A percentile compares a stretch with the other conserved stretches of the same genome.
Conservation (phyloP, 768 basidiomycete genomes). For the Lentinula boryana region DNA sequence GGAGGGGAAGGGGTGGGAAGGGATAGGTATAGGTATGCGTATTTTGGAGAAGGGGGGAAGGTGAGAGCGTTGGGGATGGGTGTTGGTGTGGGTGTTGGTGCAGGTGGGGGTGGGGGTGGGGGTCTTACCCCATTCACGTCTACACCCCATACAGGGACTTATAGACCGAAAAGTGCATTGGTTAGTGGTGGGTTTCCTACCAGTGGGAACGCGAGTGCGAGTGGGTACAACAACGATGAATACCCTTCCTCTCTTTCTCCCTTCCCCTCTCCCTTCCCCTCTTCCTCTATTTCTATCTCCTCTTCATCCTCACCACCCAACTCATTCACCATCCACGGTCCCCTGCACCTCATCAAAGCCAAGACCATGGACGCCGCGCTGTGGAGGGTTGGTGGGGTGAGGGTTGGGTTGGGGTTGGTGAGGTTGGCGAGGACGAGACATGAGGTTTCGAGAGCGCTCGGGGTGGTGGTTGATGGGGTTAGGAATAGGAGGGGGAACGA, state of each 20-base stretch:
- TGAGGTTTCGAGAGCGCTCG: slow-evolving; percentile 67
- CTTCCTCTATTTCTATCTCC: too few species aligned
- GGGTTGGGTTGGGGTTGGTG: slow-evolving; percentile 65
- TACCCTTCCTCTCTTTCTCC: too few species aligned
- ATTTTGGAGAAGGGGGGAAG: background rate
- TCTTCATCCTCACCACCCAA: too few species aligned
- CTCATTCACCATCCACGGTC: slow-evolving; percentile 37
- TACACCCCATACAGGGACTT: background rate
- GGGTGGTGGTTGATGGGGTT: slow-evolving; percentile 71
- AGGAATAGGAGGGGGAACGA: slow-evolving; percentile 84
- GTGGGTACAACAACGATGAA: background rate
- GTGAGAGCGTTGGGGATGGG: background rate
- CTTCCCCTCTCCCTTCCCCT: too few species aligned
- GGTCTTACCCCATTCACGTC: background rate
- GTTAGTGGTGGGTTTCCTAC: background rate
- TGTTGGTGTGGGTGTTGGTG: background rate
- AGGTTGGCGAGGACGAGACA: slow-evolving; percentile 61
- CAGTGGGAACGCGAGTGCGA: background rate
- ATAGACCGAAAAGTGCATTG: background rate
- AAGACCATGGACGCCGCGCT: slow-evolving; percentile 67
- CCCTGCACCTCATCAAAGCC: slow-evolving; percentile 56
- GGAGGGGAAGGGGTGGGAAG: too few species aligned
- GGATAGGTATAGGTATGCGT: too few species aligned
- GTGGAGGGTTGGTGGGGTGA: slow-evolving; percentile 81
- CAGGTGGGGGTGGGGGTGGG: background rate